A percentile compares a stretch with the other conserved stretches of the same genome.
Evolutionary conservation across 345 rosid species (phyloP).

Genomic region (Pistacia vera): DNA sequence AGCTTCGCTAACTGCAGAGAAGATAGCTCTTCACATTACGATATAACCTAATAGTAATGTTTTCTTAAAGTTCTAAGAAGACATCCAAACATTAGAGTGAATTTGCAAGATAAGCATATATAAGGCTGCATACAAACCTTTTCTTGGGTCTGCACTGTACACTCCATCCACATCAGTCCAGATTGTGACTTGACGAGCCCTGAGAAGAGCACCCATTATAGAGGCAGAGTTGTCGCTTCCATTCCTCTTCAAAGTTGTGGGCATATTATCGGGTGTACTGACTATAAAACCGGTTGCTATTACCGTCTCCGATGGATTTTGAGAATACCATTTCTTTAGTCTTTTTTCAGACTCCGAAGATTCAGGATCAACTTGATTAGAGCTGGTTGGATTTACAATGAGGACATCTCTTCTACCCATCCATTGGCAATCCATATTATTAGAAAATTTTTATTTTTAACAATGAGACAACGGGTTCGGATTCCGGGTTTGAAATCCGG

Average conservation of each 20-base stretch:
- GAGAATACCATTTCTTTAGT: conserved; percentile 62
- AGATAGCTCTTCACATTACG: conserved; percentile 9
- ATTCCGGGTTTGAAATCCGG: too few species aligned
- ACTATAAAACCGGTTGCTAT: conserved; percentile 98
- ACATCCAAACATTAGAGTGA: background rate
- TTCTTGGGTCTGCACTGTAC: conserved; percentile 98
- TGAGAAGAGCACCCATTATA: conserved; percentile 84
- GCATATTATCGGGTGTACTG: conserved; percentile 89
- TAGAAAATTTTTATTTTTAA: too few species aligned
- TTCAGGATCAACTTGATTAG: too few species aligned
- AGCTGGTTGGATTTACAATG: conserved; percentile 14
- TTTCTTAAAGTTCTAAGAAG: conserved; percentile 3
- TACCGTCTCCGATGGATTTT: conserved; percentile 58
- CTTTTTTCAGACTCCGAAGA: too few species aligned
- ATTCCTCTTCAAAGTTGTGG: conserved; percentile 97
- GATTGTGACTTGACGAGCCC: conserved; percentile 85
- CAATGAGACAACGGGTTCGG: too few species aligned
- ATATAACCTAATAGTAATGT: conserved; percentile 13
- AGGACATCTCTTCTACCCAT: conserved; percentile 98
- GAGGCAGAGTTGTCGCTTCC: conserved; percentile 99
- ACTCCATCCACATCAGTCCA: conserved; percentile 99
- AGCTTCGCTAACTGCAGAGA: conserved; percentile 88
- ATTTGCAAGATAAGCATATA: background rate
- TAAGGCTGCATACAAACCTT: conserved; percentile 56
- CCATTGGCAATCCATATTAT: conserved; percentile 65